Conservation (phyloP, 2,329 filamentous ascomycete species). For the Shiraia bambusicola region DNA sequence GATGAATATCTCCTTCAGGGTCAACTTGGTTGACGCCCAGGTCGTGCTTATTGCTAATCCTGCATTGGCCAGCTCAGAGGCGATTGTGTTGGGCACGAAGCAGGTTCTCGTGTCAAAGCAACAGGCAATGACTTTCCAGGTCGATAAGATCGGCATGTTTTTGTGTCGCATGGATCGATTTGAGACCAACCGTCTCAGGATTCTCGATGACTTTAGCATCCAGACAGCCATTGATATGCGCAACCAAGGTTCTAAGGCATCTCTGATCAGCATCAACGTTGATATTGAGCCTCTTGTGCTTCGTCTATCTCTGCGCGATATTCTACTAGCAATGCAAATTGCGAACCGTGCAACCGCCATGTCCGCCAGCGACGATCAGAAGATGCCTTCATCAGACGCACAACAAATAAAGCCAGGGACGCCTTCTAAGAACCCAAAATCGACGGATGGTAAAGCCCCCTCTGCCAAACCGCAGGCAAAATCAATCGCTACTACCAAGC, state of each 20-base stretch:
- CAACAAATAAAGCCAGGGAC: conserved; percentile 58
- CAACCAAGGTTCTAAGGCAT: conserved; percentile 59
- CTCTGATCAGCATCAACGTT: conserved; percentile 75
- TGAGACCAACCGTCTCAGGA: conserved; percentile 83
- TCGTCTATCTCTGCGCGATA: conserved; percentile 87
- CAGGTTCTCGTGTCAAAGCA: conserved; percentile 92
- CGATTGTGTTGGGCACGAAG: conserved; percentile 91
- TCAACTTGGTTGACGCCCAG: conserved; percentile 95
- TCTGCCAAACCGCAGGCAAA: conserved; percentile 51
- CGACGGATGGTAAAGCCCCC: conserved; percentile 48
- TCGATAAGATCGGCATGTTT: conserved; percentile 96
- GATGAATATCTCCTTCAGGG: conserved; percentile 81
- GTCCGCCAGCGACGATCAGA: conserved; percentile 58
- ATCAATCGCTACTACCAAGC: conserved; percentile 48
- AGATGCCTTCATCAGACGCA: conserved; percentile 53
- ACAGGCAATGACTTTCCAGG: conserved; percentile 88
- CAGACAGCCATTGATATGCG: conserved; percentile 82
- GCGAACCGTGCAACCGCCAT: conserved; percentile 87
- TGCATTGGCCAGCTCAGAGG: conserved; percentile 83
- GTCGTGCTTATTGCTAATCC: conserved; percentile 96
- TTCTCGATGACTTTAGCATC: conserved; percentile 94
- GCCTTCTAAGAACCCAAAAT: conserved; percentile 50
- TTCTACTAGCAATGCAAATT: conserved; percentile 90
- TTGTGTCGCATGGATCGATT: conserved; percentile 98
- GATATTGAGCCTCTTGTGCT: conserved; percentile 90